Conservation (phyloP, 2,329 filamentous ascomycete genomes). For the Dendrostoma leiphaemia region DNA sequence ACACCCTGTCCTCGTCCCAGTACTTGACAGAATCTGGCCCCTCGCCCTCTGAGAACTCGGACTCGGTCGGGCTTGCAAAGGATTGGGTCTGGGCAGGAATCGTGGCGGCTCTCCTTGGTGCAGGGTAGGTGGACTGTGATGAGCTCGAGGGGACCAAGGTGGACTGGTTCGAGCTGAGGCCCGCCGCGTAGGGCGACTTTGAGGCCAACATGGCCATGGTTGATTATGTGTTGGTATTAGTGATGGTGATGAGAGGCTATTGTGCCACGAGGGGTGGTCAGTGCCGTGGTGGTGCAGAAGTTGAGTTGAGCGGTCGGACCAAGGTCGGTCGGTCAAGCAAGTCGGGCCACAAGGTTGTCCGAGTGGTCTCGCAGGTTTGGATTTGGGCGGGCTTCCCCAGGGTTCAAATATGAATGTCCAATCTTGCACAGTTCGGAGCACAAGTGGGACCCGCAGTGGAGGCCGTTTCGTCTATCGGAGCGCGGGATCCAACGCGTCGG, state of each 20-base stretch:
- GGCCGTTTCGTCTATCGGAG: slow-evolving; percentile 11
- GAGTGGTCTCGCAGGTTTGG: background rate
- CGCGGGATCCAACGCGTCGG: slow-evolving; percentile 9
- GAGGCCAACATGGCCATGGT: slow-evolving; percentile 77
- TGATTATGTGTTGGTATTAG: background rate
- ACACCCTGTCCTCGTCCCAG: slow-evolving; percentile 91
- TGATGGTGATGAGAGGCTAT: background rate
- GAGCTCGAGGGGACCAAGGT: slow-evolving; percentile 42
- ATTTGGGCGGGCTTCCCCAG: background rate
- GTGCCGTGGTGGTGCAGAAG: background rate
- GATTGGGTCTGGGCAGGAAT: slow-evolving; percentile 50
- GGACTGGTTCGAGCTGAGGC: slow-evolving; percentile 45
- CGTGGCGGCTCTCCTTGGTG: slow-evolving; percentile 50
- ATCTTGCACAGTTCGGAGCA: background rate
- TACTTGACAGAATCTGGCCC: slow-evolving; percentile 72
- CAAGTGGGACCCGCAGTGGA: slow-evolving; percentile 2
- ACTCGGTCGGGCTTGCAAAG: slow-evolving; percentile 84
- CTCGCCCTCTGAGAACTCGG: slow-evolving; percentile 85
- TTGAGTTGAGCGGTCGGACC: background rate
- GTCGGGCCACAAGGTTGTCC: background rate
- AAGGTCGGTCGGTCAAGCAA: slow-evolving; percentile 1
- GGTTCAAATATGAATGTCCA: background rate
- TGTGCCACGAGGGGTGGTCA: background rate
- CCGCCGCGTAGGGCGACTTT: slow-evolving; percentile 66
- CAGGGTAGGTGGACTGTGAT: slow-evolving; percentile 47